phyloP scores from a whole-genome alignment of 2,329 filamentous ascomycete species.

The Sporothrix variecibatus region DNA sequence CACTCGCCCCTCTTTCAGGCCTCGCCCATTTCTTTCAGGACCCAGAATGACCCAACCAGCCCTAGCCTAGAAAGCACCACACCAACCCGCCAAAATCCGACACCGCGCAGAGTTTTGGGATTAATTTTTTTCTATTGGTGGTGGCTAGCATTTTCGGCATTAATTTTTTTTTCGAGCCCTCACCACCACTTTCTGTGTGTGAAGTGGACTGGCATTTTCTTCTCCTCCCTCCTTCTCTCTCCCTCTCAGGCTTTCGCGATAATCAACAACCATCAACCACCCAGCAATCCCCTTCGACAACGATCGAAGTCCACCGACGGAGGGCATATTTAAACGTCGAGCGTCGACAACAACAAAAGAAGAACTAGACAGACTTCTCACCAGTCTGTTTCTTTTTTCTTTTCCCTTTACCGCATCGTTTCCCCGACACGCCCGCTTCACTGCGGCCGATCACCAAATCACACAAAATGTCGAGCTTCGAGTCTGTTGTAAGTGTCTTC shows the following conservation, averaged over 20 bases:
- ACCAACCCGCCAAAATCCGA: conserved; percentile 24
- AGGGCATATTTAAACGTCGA: conserved; percentile 24
- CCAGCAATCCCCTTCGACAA: conserved; percentile 23
- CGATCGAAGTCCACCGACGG: conserved; percentile 26
- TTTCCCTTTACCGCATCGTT: conserved; percentile 17
- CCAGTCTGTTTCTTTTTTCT: conserved; percentile 27
- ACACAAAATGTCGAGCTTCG: conserved; percentile 67
- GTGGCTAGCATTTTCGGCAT: conserved; percentile 21
- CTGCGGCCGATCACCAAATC: conserved; percentile 28
- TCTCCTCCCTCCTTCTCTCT: conserved; percentile 17
- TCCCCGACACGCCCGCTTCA: conserved; percentile 28
- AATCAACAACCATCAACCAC: conserved; percentile 24
- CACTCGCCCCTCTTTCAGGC: neutral
- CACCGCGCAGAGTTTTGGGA: conserved; percentile 18
- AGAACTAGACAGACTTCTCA: conserved; percentile 20
- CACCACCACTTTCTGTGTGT: conserved; percentile 17
- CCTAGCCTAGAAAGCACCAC: conserved; percentile 26
- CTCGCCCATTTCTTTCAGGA: neutral
- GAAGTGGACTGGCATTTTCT: conserved; percentile 20
- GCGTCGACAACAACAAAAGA: conserved; percentile 26
- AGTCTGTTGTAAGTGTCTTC: conserved; percentile 65
- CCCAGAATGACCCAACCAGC: conserved; percentile 21
- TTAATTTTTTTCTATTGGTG: conserved; percentile 21
- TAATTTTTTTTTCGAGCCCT: conserved; percentile 29
- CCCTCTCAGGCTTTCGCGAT: conserved; percentile 29